A percentile compares a stretch with the other conserved stretches of the same genome.
Evolutionary conservation across 78 protist genomes (phyloP).

Genomic region (Dictyostelium brefeldianum): DNA sequence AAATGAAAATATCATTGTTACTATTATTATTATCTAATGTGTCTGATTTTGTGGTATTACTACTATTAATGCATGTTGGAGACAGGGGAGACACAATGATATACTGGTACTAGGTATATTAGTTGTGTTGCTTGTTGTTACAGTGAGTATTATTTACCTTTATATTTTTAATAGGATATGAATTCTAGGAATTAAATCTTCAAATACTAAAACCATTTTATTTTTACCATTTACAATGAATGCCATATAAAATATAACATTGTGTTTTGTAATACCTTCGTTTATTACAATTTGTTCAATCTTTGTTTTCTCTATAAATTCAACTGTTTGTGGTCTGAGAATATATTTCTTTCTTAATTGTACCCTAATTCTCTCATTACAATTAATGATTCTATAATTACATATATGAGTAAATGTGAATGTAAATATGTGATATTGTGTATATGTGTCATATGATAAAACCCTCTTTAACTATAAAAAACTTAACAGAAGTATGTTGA

Average conservation of each 20-base stretch:
- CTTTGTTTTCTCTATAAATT: conserved; percentile 57
- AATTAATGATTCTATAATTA: conserved; percentile 47
- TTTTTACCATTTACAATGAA: conserved; percentile 67
- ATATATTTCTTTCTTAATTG: conserved; percentile 50
- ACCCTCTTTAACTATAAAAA: conserved; percentile 65
- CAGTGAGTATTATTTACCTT: conserved; percentile 26
- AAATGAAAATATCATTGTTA: too few species aligned
- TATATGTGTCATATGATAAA: too few species aligned
- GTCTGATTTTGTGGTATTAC: too few species aligned
- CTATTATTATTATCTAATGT: too few species aligned
- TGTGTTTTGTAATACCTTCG: conserved; percentile 75
- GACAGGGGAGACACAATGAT: too few species aligned
- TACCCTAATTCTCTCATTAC: conserved; percentile 80
- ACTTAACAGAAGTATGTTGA: too few species aligned
- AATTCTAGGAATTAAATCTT: conserved; percentile 65
- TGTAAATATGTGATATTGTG: too few species aligned
- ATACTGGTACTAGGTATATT: too few species aligned
- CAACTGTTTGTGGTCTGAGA: conserved; percentile 13
- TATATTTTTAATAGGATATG: conserved; percentile 32
- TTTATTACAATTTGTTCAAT: conserved; percentile 57
- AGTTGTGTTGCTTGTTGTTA: too few species aligned
- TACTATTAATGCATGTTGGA: neutral
- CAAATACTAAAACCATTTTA: conserved; percentile 75
- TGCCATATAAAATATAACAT: conserved; percentile 64
- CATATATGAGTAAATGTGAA: too few species aligned